Conservation (phyloP, 306 rosid genomes). For the Carpinus viminea region DNA sequence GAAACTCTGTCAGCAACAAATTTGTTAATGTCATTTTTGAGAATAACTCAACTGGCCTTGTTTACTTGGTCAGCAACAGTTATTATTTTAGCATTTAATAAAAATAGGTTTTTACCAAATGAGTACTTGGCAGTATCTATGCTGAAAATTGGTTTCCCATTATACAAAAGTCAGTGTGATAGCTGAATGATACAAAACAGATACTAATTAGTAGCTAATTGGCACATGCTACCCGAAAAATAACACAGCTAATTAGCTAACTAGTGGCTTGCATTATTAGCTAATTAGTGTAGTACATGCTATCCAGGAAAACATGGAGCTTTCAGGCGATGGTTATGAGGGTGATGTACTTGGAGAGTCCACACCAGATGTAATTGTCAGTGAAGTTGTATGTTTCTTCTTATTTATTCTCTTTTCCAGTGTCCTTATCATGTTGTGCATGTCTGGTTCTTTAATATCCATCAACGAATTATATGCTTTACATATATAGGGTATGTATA, state of each 20-base stretch:
- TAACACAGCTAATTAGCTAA: background rate
- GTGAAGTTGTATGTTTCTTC: constrained; percentile 69
- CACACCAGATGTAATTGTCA: constrained; percentile 90
- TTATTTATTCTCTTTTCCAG: constrained; percentile 3
- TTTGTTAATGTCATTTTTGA: background rate
- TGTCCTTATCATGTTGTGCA: constrained; percentile 8
- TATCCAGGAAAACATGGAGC: constrained; percentile 78
- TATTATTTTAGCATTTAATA: background rate
- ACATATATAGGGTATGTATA: background rate
- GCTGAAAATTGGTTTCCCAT: background rate
- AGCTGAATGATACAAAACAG: background rate
- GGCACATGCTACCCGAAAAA: background rate
- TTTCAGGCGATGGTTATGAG: constrained; percentile 71
- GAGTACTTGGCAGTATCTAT: background rate
- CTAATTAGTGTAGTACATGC: constrained; percentile 31
- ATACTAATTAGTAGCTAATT: background rate
- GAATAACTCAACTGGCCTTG: background rate
- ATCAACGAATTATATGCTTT: background rate
- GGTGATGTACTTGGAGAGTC: constrained; percentile 91
- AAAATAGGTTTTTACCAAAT: background rate
- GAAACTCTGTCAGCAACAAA: background rate
- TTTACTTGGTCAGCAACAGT: background rate
- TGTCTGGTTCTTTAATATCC: constrained; percentile 11
- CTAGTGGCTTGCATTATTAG: background rate
- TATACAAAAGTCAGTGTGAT: background rate